Percentiles rank a stretch among this genome's conserved stretches.
These are phyloP conservation scores for Mallotus nudiflorus DNA, from an alignment of 345 rosid genomes.

Conservation along the genomic window DNA sequence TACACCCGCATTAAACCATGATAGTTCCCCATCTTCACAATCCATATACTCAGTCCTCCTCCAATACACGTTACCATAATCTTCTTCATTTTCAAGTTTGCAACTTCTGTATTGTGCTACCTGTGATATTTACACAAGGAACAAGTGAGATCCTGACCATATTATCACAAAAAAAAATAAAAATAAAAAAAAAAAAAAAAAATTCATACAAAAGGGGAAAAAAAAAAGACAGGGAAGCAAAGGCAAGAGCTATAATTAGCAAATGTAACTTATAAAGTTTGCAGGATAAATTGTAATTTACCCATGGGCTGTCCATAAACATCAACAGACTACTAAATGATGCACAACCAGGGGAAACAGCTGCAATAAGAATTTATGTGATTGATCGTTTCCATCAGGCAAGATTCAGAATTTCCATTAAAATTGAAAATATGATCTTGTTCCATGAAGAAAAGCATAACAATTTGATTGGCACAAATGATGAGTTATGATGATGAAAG, in stretches of 20 bases:
- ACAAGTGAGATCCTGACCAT: slow-evolving; percentile 1
- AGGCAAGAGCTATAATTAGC: too few relatives aligned
- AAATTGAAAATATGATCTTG: background rate
- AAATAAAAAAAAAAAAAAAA: too few relatives aligned
- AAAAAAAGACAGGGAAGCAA: too few relatives aligned
- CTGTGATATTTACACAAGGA: slow-evolving; percentile 33
- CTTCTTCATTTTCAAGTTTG: slow-evolving; percentile 62
- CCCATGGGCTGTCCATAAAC: too few relatives aligned
- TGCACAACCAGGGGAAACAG: too few relatives aligned
- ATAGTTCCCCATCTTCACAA: slow-evolving; percentile 82
- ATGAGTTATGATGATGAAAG: background rate
- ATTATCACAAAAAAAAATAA: background rate
- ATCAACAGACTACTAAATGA: too few relatives aligned
- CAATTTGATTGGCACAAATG: too few relatives aligned
- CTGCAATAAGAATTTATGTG: too few relatives aligned
- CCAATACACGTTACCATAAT: slow-evolving; percentile 63
- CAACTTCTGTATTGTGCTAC: slow-evolving; percentile 47
- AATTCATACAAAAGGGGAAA: too few relatives aligned
- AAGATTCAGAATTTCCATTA: background rate
- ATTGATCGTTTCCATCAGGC: background rate
- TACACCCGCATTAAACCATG: slow-evolving; percentile 97
- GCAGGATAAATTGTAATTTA: too few relatives aligned
- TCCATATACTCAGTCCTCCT: slow-evolving; percentile 60
- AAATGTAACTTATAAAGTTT: too few relatives aligned
- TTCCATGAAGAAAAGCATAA: background rate